Conservation (phyloP, 2,329 filamentous ascomycete genomes). For the Curvularia verruculosa region DNA sequence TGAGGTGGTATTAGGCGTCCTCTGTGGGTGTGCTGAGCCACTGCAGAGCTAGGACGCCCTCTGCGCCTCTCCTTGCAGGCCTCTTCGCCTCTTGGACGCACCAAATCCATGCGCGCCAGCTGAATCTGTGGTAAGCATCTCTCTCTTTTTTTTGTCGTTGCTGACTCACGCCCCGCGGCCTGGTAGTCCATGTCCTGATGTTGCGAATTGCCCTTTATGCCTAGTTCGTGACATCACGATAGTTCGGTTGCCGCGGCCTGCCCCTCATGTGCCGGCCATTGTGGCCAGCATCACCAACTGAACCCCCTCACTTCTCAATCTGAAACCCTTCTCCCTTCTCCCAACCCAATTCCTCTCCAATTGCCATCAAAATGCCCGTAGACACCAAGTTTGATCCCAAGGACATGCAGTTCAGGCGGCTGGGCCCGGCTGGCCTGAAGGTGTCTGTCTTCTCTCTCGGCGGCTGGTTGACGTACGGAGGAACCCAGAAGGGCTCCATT, state of each 20-base stretch:
- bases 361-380: conserved; percentile 42
- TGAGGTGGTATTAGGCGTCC: not conserved
- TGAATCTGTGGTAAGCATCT: not conserved
- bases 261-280: conserved; percentile 19
- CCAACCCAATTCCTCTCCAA: not conserved
- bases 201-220: not conserved
- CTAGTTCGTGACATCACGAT: conserved; percentile 15
- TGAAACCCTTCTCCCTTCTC: not conserved
- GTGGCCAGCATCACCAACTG: not conserved
- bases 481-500: conserved; percentile 55
- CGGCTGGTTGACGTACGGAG: conserved; percentile 55
- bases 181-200: not conserved
- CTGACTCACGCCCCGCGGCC: not conserved
- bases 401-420: conserved; percentile 49
- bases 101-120: not conserved
- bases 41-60: conserved; percentile 3
- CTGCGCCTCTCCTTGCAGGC: not conserved
- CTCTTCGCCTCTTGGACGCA: not conserved
- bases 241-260: conserved; percentile 3
- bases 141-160: not conserved
- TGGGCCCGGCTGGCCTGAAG: conserved; percentile 53
- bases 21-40: conserved; percentile 1
- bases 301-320: not conserved
- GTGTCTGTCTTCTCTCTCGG: conserved; percentile 59
- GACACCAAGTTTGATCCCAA: conserved; percentile 58